phyloP scores from a whole-genome alignment of 2,329 filamentous ascomycete species.

The Elsinoe batatas region DNA sequence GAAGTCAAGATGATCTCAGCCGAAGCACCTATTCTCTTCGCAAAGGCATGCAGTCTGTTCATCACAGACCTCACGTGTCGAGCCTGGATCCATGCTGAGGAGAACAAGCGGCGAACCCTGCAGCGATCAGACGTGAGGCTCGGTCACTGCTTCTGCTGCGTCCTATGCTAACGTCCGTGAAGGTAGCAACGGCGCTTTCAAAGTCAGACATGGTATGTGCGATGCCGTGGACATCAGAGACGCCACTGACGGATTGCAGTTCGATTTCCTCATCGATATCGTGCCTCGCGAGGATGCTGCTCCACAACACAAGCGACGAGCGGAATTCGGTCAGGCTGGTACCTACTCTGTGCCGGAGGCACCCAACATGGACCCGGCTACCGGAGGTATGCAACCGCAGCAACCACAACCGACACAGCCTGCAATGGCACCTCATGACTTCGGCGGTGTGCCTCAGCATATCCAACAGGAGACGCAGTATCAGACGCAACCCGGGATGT shows the following conservation, averaged over 20 bases:
- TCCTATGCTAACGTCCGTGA: too few species aligned
- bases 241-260: constrained; percentile 30
- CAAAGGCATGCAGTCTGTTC: constrained; percentile 80
- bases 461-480: constrained; percentile 42
- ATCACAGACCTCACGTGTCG: constrained; percentile 91
- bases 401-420: constrained; percentile 19
- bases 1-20: constrained; percentile 99
- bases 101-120: constrained; percentile 93
- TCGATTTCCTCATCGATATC: constrained; percentile 98
- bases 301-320: constrained; percentile 64
- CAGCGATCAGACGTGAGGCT: constrained; percentile 70
- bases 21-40: constrained; percentile 93
- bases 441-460: constrained; percentile 26
- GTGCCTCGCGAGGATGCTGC: constrained; percentile 91
- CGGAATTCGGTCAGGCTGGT: constrained; percentile 30
- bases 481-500: constrained; percentile 69
- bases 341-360: constrained; percentile 41
- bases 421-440: constrained; percentile 25
- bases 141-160: too few species aligned
- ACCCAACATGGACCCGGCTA: constrained; percentile 34
- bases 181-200: constrained; percentile 67
- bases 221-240: neutral
- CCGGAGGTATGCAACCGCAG: constrained; percentile 25
- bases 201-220: constrained; percentile 76
- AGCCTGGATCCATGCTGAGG: constrained; percentile 97